Percentiles rank a stretch among this genome's conserved stretches.
These are phyloP conservation scores for Diaporthe ilicicola DNA, from an alignment of 2,329 filamentous ascomycete species.

Conservation along the genomic window DNA sequence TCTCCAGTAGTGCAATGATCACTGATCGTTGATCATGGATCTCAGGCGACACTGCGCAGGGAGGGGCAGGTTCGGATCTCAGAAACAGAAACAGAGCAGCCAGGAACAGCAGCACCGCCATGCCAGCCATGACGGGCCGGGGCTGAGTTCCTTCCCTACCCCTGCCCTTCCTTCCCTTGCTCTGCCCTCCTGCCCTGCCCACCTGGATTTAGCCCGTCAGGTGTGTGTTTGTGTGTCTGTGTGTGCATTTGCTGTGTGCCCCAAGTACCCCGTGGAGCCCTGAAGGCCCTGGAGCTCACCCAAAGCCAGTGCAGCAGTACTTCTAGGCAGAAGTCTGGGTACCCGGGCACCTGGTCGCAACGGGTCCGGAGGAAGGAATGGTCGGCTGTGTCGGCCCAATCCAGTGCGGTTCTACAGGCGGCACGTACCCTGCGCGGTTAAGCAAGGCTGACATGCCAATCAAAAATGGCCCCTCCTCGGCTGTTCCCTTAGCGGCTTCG, in stretches of 20 bases:
- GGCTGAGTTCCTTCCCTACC: conserved; percentile 3
- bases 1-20: no score
- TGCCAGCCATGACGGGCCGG: background rate
- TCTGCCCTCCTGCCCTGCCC: background rate
- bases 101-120: conserved; percentile 3
- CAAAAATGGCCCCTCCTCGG: background rate
- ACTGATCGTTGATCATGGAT: no score
- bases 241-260: background rate
- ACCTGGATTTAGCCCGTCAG: conserved; percentile 8
- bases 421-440: conserved; percentile 18
- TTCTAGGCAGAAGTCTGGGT: background rate
- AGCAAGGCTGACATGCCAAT: background rate
- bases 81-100: conserved; percentile 6
- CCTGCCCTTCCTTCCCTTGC: background rate
- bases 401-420: background rate
- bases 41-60: background rate
- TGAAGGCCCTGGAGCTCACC: background rate
- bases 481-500: conserved; percentile 12
- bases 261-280: background rate
- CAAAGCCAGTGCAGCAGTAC: background rate
- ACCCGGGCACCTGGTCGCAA: background rate
- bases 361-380: background rate
- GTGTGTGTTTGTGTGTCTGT: no score
- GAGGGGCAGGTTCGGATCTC: background rate
- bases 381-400: conserved; percentile 25